A percentile compares a stretch with the other conserved stretches of the same genome.
Evolutionary conservation across 768 basidiomycete species (phyloP).

Genomic region (Nidularia pulvinata): DNA sequence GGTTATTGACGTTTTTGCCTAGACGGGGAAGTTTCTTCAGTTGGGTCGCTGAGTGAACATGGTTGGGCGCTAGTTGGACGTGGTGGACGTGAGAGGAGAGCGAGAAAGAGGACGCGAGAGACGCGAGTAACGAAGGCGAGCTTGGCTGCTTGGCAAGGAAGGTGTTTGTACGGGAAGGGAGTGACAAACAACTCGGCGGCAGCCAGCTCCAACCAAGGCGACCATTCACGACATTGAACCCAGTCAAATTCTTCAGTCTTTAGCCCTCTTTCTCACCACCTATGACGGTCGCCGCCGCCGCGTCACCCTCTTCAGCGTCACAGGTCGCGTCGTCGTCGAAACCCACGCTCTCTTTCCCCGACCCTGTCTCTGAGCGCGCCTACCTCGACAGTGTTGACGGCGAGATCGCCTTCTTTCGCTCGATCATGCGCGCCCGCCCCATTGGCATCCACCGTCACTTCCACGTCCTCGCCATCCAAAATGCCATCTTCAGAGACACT

Average conservation of each 20-base stretch:
- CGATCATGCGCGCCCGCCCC: conserved; percentile 79
- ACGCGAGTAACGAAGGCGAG: too few species aligned
- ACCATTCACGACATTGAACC: too few species aligned
- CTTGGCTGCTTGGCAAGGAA: too few species aligned
- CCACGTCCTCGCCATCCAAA: conserved; percentile 75
- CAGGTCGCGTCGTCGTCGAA: background rate
- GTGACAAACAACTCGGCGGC: too few species aligned
- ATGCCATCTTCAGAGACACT: conserved; percentile 71
- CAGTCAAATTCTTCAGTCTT: background rate
- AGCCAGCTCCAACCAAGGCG: too few species aligned
- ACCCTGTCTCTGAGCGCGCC: conserved; percentile 19
- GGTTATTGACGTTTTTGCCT: too few species aligned
- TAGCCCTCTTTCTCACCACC: background rate
- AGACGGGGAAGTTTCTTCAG: too few species aligned
- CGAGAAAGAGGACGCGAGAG: too few species aligned
- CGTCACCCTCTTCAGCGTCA: conserved; percentile 2
- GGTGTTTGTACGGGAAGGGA: too few species aligned
- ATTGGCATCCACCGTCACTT: conserved; percentile 85
- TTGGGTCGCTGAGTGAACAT: too few species aligned
- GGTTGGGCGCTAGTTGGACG: too few species aligned
- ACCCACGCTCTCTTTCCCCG: conserved; percentile 4
- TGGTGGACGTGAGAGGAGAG: too few species aligned
- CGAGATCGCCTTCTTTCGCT: conserved; percentile 85
- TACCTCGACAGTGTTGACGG: conserved; percentile 78
- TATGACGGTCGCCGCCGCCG: background rate